phyloP scores from a whole-genome alignment of 495 filamentous ascomycete genomes.

The Poronia punctata region DNA sequence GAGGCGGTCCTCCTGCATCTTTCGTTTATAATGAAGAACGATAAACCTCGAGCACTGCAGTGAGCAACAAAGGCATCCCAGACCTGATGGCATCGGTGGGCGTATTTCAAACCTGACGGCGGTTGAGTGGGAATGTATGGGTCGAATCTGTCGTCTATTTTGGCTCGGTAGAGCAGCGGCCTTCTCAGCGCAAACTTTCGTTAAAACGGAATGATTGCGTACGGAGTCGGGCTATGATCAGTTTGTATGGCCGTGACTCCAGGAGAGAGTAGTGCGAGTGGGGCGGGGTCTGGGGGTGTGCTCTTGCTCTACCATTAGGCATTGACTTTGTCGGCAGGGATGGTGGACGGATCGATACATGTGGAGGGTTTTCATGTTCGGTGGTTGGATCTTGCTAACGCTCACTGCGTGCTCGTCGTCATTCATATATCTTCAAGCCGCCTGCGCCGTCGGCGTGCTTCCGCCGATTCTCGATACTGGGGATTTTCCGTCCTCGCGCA shows the following conservation, averaged over 20 bases:
- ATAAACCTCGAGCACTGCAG: slow-evolving; percentile 60
- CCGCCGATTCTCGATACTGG: slow-evolving; percentile 19
- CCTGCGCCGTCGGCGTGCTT: no score
- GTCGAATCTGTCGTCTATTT: no score
- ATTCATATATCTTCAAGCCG: slow-evolving; percentile 35
- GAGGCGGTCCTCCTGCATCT: slow-evolving; percentile 19
- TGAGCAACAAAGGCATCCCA: slow-evolving; percentile 28
- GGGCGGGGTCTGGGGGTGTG: slow-evolving; percentile 5
- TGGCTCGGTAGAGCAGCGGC: slow-evolving; percentile 10
- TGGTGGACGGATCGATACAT: background rate
- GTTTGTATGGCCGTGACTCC: background rate
- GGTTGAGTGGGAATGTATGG: slow-evolving; percentile 1
- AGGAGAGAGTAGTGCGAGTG: background rate
- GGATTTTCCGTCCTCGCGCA: slow-evolving; percentile 12
- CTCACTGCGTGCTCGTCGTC: slow-evolving; percentile 68
- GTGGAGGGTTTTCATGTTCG: background rate
- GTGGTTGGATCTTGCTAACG: slow-evolving; percentile 37
- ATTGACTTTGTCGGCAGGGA: slow-evolving; percentile 1
- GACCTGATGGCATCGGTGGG: background rate
- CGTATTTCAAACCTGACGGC: background rate
- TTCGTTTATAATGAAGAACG: slow-evolving; percentile 16
- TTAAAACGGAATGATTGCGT: background rate
- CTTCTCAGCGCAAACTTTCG: background rate
- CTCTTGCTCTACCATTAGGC: slow-evolving; percentile 9
- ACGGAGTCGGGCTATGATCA: background rate